Evolutionary conservation across 345 rosid species (phyloP).

Genomic region (Citrus unshiu): DNA sequence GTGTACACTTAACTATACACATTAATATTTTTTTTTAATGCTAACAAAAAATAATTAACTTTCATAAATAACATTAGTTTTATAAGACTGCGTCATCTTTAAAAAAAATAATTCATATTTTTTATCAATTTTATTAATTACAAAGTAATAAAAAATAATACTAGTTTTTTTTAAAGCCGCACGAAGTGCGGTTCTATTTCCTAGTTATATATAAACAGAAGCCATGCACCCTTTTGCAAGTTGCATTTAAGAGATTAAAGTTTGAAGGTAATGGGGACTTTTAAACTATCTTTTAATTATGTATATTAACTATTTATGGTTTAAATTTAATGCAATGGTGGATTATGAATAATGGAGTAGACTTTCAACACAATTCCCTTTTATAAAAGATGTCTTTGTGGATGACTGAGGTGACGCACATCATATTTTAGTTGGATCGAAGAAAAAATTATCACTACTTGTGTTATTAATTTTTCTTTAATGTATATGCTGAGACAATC

Average conservation of each 20-base stretch:
- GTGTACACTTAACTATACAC: too few species aligned
- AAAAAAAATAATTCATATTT: too few species aligned
- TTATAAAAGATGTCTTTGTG: not conserved
- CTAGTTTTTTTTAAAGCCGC: too few species aligned
- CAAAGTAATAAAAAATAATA: too few species aligned
- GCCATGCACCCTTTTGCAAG: not conserved
- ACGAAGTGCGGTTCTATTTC: fast-evolving
- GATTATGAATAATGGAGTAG: not conserved
- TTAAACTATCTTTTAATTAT: not conserved
- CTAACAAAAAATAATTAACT: too few species aligned
- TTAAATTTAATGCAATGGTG: not conserved
- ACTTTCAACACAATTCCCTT: not conserved
- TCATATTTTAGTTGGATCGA: not conserved
- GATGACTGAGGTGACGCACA: not conserved
- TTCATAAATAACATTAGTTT: too few species aligned
- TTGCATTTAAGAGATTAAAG: not conserved
- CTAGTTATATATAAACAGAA: not conserved
- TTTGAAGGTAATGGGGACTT: not conserved
- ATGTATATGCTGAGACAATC: too few species aligned
- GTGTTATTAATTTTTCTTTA: not conserved
- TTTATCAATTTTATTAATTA: too few species aligned
- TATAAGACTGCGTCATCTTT: too few species aligned
- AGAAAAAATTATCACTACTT: not conserved
- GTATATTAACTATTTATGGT: not conserved
- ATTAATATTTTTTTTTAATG: too few species aligned